Base-by-base conservation (phyloP, 2,329 filamentous ascomycete species). In the Talaromyces sp. region DNA sequence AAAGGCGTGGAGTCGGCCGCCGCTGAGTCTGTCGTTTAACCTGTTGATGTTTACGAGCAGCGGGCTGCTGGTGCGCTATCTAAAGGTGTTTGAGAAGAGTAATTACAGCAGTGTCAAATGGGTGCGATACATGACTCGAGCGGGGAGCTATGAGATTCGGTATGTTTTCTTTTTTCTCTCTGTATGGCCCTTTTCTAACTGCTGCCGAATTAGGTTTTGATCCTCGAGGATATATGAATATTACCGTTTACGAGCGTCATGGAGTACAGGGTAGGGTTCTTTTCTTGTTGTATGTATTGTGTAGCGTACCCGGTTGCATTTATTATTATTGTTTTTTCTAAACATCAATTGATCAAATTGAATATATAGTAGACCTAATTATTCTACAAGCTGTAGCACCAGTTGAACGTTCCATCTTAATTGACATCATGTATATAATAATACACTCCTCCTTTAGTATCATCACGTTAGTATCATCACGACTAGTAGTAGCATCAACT, bases 71-170 rank as follows among this genome's bases (percentile, higher is more conserved):
- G 95, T 99, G 61, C 83, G 96, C 56, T 99, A 99, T 76, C 79
- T 99, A 62, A 99, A 99, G 79, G 95, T 99, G 1, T 99, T 99
- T 80, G 95, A 99, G 81, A 99, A 99, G 87, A 95, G 87, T 77
- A 98, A 98, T 77, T 99, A 99, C 76, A 96, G 91, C 65, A 96
- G 92, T 73, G 95, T 99, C 56, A 99, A 99, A 78, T 99, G 95
- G 95, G 95, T 99, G 69, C 83, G 95, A 69, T 99, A 99, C 78
- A 98, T 99, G 95, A 99, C 95, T 18, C 87, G 94, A 67, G 95
- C 94, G 16, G 95, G 95, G 31, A 97, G 92, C 76, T 99, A 99
- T 77, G 95, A 99, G 80, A 96, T 99, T 74, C 84, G 92, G 89
- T 96, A 28, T 9, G 31, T 50, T 4, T 7, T 16, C 16, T 53